These are phyloP conservation scores for Prunus yedoensis DNA, from an alignment of 331 rosid species.

Conservation along the genomic window DNA sequence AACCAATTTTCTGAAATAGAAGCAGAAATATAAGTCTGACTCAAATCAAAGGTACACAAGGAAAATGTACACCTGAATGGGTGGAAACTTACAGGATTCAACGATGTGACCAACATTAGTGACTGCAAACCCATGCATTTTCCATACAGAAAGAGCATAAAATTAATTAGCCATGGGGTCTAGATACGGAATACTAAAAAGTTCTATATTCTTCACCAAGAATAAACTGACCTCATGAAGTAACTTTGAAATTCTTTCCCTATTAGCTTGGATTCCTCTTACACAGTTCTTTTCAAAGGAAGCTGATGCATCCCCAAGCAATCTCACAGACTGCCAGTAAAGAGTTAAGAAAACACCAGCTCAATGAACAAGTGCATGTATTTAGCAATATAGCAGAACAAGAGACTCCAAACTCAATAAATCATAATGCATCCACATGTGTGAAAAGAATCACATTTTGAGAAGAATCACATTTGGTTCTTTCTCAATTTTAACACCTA, in stretches of 20 bases:
- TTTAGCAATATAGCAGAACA: background rate
- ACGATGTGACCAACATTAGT: conserved; percentile 89
- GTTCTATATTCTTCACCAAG: conserved; percentile 10
- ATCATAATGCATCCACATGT: background rate
- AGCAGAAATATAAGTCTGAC: conserved; percentile 15
- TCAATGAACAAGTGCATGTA: background rate
- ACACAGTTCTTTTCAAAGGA: conserved; percentile 97
- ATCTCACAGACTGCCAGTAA: conserved; percentile 72
- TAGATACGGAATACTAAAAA: conserved; percentile 6
- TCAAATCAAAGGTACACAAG: conserved; percentile 9
- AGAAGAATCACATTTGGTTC: background rate
- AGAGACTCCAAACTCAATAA: background rate
- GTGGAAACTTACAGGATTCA: conserved; percentile 80
- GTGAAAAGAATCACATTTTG: background rate
- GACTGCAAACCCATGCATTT: conserved; percentile 61
- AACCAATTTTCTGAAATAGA: conserved; percentile 85
- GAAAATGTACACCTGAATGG: conserved; percentile 4
- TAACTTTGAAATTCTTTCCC: conserved; percentile 84
- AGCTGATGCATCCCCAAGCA: conserved; percentile 90
- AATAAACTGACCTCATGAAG: conserved; percentile 73
- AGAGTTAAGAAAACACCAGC: background rate
- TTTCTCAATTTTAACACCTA: too few species aligned
- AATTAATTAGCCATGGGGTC: conserved; percentile 35
- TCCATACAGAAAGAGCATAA: conserved; percentile 14
- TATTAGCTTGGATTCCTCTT: conserved; percentile 82